A percentile compares a stretch with the other conserved stretches of the same genome.
Conservation (phyloP, 2,329 filamentous ascomycete species). For the Hypoxylon sp. region DNA sequence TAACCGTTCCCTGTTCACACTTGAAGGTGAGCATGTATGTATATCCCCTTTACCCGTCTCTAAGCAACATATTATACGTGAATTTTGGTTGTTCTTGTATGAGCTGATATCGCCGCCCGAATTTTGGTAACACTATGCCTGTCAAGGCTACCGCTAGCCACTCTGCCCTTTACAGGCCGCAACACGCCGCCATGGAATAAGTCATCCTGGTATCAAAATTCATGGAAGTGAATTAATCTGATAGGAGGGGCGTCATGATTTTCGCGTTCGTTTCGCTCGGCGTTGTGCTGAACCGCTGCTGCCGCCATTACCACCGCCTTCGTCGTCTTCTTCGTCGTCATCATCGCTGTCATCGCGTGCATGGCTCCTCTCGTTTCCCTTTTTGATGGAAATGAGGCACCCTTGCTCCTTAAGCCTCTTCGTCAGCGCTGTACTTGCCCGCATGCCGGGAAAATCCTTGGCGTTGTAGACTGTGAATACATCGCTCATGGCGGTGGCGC, state of each 20-base stretch:
- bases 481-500: constrained; percentile 70
- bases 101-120: constrained; percentile 26
- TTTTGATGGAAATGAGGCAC: constrained; percentile 87
- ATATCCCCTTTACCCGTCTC: constrained; percentile 19
- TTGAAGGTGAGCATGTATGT: constrained; percentile 24
- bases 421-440: constrained; percentile 79
- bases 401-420: constrained; percentile 82
- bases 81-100: constrained; percentile 26
- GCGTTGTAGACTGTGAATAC: constrained; percentile 85
- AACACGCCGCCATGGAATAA: constrained; percentile 20
- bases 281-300: constrained; percentile 25
- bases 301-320: constrained; percentile 27
- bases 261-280: constrained; percentile 47
- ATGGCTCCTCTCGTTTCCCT: constrained; percentile 77
- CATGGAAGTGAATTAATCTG: neutral
- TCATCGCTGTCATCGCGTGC: constrained; percentile 59
- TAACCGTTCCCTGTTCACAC: constrained; percentile 7
- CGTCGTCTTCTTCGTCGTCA: constrained; percentile 58
- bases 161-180: constrained; percentile 15
- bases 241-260: constrained; percentile 36
- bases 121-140: constrained; percentile 7
- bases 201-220: constrained; percentile 8
- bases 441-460: constrained; percentile 89
- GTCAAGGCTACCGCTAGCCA: neutral
- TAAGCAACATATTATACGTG: constrained; percentile 31